Evolutionary conservation across 1,139 yeast genomes (phyloP).

Genomic region (Meyerozyma carpophila): DNA sequence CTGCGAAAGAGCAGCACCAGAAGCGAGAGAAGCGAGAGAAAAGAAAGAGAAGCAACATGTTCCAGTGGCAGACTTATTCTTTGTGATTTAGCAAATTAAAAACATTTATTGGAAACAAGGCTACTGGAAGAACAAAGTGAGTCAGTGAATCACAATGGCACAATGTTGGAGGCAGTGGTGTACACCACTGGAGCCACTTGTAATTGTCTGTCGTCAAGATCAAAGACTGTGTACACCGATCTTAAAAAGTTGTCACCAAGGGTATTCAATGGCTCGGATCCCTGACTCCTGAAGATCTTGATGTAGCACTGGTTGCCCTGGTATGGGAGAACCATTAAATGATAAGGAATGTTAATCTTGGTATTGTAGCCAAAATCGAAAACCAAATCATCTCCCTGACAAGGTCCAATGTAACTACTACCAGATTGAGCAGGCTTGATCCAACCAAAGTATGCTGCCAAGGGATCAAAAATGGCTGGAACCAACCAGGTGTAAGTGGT

Average conservation of each 20-base stretch:
- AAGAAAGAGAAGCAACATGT: no score
- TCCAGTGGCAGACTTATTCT: no score
- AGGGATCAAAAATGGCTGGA: neutral
- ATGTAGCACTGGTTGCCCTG: neutral
- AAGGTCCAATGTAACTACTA: neutral
- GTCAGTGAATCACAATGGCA: neutral
- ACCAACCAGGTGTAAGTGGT: neutral
- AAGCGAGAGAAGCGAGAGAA: no score
- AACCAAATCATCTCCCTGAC: neutral
- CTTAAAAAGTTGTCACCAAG: conserved; percentile 19
- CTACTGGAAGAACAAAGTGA: no score
- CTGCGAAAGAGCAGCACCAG: no score
- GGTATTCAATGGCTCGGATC: conserved; percentile 1
- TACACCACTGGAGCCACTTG: conserved; percentile 13
- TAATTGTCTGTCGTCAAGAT: conserved; percentile 12
- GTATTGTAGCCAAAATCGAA: neutral
- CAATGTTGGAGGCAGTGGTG: conserved; percentile 4
- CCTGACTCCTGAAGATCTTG: neutral
- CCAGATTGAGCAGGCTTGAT: neutral
- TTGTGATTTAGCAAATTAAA: no score
- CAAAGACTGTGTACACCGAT: conserved; percentile 15
- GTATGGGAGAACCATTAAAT: neutral
- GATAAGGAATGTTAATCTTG: neutral
- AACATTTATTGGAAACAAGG: no score
- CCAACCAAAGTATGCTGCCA: neutral